A percentile compares a stretch with the other conserved stretches of the same genome.
Conservation (phyloP, 73 alveolate species). For the Tetrahymena elliotti region DNA sequence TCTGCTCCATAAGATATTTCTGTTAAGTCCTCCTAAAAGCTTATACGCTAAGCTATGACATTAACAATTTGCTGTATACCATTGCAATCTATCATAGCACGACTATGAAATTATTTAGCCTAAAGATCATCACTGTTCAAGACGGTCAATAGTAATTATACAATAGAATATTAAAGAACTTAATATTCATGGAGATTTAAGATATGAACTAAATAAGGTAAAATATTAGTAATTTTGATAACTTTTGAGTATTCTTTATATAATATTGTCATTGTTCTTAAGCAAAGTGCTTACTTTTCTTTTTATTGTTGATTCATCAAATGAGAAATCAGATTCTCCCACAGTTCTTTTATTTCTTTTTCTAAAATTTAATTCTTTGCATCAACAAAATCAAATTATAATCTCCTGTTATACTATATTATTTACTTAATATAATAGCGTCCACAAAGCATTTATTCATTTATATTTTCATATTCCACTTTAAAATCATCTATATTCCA, state of each 20-base stretch:
- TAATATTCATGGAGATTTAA: not conserved
- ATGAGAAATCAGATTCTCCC: not conserved
- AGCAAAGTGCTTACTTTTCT: not conserved
- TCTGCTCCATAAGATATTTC: not conserved
- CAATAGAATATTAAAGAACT: not conserved
- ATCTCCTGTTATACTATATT: not conserved
- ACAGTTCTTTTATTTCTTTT: not conserved
- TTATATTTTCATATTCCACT: not conserved
- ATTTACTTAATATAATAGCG: not conserved
- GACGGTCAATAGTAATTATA: not conserved
- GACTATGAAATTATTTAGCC: not conserved
- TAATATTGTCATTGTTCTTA: not conserved
- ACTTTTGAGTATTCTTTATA: not conserved
- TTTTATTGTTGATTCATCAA: not conserved
- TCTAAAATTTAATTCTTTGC: not conserved
- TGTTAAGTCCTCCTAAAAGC: not conserved
- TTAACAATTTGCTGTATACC: not conserved
- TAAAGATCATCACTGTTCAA: not conserved
- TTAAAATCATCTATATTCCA: not conserved
- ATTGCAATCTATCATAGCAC: not conserved
- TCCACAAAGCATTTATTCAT: not conserved
- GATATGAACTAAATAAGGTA: not conserved
- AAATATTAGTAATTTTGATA: not conserved
- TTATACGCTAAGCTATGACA: not conserved
- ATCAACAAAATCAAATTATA: not conserved